These are phyloP conservation scores for Lenwebbia sp. DNA, from an alignment of 345 rosid genomes.

Conservation along the genomic window DNA sequence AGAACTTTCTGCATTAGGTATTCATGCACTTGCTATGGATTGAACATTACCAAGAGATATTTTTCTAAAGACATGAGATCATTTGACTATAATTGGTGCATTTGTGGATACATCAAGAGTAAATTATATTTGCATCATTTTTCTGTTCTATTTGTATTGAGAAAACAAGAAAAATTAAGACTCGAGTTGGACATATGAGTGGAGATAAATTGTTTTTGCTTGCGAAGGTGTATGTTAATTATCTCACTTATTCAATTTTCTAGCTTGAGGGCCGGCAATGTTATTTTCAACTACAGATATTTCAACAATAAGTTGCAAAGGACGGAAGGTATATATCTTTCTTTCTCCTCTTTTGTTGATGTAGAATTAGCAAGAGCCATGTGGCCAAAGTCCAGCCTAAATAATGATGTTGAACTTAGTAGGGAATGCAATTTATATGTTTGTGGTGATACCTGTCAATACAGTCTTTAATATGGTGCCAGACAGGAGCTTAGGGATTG, in stretches of 20 bases:
- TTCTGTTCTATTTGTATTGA: not conserved
- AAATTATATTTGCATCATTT: not conserved
- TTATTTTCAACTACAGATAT: conserved; percentile 85
- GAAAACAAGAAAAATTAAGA: not conserved
- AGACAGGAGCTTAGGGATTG: not conserved
- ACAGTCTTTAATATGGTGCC: not conserved
- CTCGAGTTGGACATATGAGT: not conserved
- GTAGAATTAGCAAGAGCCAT: not conserved
- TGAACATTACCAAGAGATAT: not conserved
- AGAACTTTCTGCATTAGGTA: not conserved
- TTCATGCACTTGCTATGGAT: not conserved
- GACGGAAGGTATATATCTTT: conserved; percentile 64
- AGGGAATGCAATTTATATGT: not conserved
- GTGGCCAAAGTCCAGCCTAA: not conserved
- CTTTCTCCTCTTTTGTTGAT: not conserved
- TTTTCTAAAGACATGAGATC: not conserved
- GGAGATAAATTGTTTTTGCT: not conserved
- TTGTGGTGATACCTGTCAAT: not conserved
- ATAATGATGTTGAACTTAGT: not conserved
- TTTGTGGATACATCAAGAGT: not conserved
- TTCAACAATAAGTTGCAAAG: conserved; percentile 78
- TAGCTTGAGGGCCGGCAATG: conserved; percentile 96
- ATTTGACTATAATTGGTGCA: not conserved
- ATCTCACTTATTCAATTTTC: conserved; percentile 11
- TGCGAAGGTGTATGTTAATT: not conserved